A percentile compares a stretch with the other conserved stretches of the same genome.
Evolutionary conservation across 179 eudicot genomes (phyloP).

Genomic region (Silene vulgaris): DNA sequence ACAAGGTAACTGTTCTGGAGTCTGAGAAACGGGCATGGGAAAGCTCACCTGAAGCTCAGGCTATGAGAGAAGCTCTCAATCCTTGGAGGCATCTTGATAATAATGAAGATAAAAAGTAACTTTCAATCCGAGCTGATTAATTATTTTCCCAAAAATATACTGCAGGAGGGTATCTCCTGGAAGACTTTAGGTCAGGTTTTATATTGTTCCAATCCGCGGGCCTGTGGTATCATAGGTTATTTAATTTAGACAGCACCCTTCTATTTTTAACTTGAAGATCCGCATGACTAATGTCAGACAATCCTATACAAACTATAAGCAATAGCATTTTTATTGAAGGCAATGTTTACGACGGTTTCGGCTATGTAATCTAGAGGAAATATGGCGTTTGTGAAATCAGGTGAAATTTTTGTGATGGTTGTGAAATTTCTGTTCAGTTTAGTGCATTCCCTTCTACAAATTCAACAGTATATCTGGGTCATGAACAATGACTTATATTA

Average conservation of each 20-base stretch:
- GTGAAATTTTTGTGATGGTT: neutral
- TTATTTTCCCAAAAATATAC: neutral
- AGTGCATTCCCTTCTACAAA: neutral
- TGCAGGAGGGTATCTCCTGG: neutral
- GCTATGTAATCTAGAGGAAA: neutral
- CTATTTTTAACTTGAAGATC: neutral
- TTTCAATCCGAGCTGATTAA: neutral
- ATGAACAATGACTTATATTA: no score
- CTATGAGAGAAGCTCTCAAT: constrained; percentile 76
- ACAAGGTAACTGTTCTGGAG: constrained; percentile 78
- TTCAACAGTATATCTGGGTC: neutral
- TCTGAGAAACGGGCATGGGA: constrained; percentile 86
- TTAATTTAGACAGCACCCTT: no score
- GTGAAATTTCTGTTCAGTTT: neutral
- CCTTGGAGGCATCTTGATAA: constrained; percentile 67
- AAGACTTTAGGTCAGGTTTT: neutral
- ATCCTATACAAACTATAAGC: neutral
- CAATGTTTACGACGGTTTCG: neutral
- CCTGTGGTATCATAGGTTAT: no score
- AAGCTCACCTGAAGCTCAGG: constrained; percentile 75
- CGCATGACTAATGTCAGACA: neutral
- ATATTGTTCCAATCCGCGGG: neutral
- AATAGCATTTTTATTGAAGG: neutral
- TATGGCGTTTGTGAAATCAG: neutral
- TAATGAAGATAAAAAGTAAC: constrained; percentile 31